These are phyloP conservation scores for Starmerella vaccinii DNA, from an alignment of 805 yeast species.

Conservation along the genomic window DNA sequence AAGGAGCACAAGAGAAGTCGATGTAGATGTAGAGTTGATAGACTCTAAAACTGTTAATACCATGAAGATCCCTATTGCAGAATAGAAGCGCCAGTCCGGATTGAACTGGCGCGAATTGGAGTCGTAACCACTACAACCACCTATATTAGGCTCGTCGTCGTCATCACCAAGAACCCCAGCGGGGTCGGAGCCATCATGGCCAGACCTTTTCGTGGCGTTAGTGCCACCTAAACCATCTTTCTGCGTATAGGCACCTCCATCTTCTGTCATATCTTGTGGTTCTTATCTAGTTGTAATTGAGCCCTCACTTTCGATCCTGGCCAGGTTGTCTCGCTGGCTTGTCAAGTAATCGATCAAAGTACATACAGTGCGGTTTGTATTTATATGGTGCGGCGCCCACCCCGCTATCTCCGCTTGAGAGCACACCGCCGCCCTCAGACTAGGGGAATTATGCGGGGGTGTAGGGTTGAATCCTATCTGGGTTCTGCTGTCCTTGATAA, in stretches of 20 bases:
- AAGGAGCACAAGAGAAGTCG: constrained; percentile 12
- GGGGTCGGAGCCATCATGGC: not conserved
- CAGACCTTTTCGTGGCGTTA: not conserved
- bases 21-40: constrained; percentile 15
- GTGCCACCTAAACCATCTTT: constrained; percentile 5
- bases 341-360: not conserved
- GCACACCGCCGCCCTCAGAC: not conserved
- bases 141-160: constrained; percentile 17
- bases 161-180: constrained; percentile 3
- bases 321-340: not conserved
- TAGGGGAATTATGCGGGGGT: not conserved
- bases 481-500: not conserved
- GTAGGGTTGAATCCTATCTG: not conserved
- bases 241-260: constrained; percentile 12
- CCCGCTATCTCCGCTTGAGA: not conserved
- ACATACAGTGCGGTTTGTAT: not conserved
- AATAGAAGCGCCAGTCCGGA: constrained; percentile 14
- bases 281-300: not conserved
- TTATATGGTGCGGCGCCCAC: not conserved
- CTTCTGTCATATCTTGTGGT: constrained; percentile 9
- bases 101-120: not conserved
- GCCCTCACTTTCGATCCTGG: not conserved
- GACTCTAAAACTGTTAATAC: constrained; percentile 16
- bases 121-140: constrained; percentile 6
- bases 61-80: constrained; percentile 10